Evolutionary conservation across 345 rosid species (phyloP).

Genomic region (Camelina laxa): DNA sequence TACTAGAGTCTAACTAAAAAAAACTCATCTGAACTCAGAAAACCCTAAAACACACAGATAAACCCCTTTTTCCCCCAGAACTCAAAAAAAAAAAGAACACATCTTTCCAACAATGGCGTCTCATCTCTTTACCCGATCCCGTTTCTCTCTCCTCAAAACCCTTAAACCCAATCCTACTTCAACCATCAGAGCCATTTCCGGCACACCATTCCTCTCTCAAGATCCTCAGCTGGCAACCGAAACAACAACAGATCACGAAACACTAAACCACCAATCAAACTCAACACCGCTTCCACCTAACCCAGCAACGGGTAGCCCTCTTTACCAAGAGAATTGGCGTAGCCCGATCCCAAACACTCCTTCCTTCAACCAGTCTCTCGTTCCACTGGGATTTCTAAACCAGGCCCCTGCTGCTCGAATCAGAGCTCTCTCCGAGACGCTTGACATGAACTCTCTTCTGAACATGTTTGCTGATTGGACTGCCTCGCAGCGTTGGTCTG

Average conservation of each 20-base stretch:
- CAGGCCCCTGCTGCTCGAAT: slow-evolving; percentile 47
- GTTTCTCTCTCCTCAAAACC: slow-evolving; percentile 49
- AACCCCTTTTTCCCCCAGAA: neutral
- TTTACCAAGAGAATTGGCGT: slow-evolving; percentile 85
- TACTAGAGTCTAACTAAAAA: neutral
- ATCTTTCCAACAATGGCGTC: slow-evolving; percentile 58
- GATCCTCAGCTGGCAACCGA: slow-evolving; percentile 72
- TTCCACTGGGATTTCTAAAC: slow-evolving; percentile 52
- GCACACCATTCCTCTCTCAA: slow-evolving; percentile 68
- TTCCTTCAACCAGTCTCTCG: slow-evolving; percentile 47
- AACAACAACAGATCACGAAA: slow-evolving; percentile 29
- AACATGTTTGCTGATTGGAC: slow-evolving; percentile 76
- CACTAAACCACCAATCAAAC: neutral
- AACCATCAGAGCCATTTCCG: slow-evolving; percentile 56
- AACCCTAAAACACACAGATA: slow-evolving; percentile 34
- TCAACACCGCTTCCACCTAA: slow-evolving; percentile 78
- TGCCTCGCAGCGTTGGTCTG: slow-evolving; percentile 79
- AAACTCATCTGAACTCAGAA: slow-evolving; percentile 41
- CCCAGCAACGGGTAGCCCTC: slow-evolving; percentile 87
- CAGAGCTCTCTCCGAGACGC: slow-evolving; percentile 53
- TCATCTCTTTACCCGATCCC: slow-evolving; percentile 54
- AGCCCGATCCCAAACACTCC: slow-evolving; percentile 50
- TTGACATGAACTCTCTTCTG: slow-evolving; percentile 55
- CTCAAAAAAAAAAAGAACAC: neutral
- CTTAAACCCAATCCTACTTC: slow-evolving; percentile 38